These are phyloP conservation scores for Aspergillus neoniger DNA, from an alignment of 2,329 filamentous ascomycete genomes.

Conservation along the genomic window DNA sequence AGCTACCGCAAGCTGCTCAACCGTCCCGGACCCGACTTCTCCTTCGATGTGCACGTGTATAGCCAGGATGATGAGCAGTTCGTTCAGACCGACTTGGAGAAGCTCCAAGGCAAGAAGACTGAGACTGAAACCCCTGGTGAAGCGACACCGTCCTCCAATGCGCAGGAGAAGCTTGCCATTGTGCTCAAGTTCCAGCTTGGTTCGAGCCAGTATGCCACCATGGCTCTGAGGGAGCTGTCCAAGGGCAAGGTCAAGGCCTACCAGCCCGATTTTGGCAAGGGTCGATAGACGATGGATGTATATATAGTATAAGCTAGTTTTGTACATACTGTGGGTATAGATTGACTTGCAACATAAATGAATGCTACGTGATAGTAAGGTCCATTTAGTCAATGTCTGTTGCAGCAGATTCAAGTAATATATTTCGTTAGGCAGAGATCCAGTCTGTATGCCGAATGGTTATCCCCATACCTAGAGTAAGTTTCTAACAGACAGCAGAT, in stretches of 20 bases:
- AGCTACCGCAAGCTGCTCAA: conserved; percentile 84
- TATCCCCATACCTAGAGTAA: no score
- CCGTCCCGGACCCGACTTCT: conserved; percentile 64
- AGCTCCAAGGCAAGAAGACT: conserved; percentile 50
- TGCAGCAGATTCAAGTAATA: no score
- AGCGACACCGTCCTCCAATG: conserved; percentile 15
- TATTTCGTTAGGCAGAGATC: no score
- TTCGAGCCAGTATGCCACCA: conserved; percentile 80
- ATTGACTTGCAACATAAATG: no score
- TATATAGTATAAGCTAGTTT: conserved; percentile 1
- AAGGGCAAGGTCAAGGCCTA: conserved; percentile 65
- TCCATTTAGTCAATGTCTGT: no score
- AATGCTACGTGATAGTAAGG: no score
- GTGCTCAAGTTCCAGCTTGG: conserved; percentile 74
- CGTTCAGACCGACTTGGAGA: conserved; percentile 82
- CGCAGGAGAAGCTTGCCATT: conserved; percentile 61
- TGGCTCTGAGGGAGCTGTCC: conserved; percentile 78
- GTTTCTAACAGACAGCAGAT: no score
- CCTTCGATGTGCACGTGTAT: conserved; percentile 71
- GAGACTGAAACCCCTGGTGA: conserved; percentile 23
- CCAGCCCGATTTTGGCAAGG: conserved; percentile 63
- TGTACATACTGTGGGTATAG: neutral
- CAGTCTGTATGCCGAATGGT: no score
- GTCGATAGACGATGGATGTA: conserved; percentile 26
- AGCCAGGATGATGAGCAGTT: conserved; percentile 71